Evolutionary conservation across 23 red algal species (phyloP), one percentile per base, ranked within the genome.

Genomic region (Gracilaria domingensis): DNA sequence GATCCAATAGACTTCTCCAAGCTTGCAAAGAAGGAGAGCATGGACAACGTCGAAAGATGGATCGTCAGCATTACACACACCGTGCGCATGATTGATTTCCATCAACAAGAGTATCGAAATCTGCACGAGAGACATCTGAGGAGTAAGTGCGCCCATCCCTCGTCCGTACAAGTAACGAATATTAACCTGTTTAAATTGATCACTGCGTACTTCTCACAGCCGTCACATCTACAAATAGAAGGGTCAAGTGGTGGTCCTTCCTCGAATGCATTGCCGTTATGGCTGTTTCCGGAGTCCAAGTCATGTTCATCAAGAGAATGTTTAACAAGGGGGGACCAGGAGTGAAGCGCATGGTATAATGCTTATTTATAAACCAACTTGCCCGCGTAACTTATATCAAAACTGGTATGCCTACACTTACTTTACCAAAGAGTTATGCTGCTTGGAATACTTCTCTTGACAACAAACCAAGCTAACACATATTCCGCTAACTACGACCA

Each of bases 1-100:
- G 93, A 95, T 42, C 83, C 83, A 40, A 80, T 88, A n/a, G 93
- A 95, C 67, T 67, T 90, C 66, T 85, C 84, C 12, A 83, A 84
- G 56, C 86, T 95, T 54, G 93, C 93, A 55, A 95, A 95, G 79
- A 89, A 90, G 80, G 85, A 89, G 30, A 81, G 80, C 69, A 89
- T 95, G 85, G 93, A 95, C 66, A 85, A 62, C 42, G 85, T 95
- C 20, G 93, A 95, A 79, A 67, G 86, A 84, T 85, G 84, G 86
- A 84, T 95, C 28, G 77, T 95, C n/a, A 95, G 83, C 75, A 90
- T 95, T 62, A 79, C 93, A 35, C 85, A 95, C 60, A 89, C 86
- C 38, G 93, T 88, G 20, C 79, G 93, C 59, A 95, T 95, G 93
- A 90, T 95, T 90, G 93, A 94, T 36, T 95, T 95, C 79, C 93